These are phyloP conservation scores for Bipolaris oryzae DNA, from an alignment of 2,329 filamentous ascomycete species.

Conservation along the genomic window DNA sequence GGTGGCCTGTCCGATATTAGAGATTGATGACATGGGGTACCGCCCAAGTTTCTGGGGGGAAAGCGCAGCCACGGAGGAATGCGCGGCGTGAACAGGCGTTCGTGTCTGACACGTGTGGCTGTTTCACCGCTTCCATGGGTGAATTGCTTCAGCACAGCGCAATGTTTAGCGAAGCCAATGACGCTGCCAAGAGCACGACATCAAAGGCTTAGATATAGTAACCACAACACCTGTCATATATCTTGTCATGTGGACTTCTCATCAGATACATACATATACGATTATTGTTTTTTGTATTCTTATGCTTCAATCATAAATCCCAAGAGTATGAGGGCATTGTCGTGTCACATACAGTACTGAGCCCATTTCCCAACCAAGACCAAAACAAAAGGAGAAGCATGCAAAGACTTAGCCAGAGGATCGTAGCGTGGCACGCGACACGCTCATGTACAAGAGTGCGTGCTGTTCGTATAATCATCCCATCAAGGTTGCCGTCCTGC, in stretches of 20 bases:
- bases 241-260: not conserved
- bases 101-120: conserved; percentile 24
- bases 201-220: not conserved
- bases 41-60: not conserved
- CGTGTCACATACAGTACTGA: not conserved
- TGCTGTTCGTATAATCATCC: conserved; percentile 31
- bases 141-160: conserved; percentile 12
- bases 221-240: not conserved
- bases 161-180: conserved; percentile 14
- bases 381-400: not conserved
- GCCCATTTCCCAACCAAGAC: not conserved
- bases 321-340: not conserved
- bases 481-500: conserved; percentile 24
- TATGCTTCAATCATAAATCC: not conserved
- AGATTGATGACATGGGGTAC: conserved; percentile 21
- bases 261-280: not conserved
- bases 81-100: conserved; percentile 29
- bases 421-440: conserved; percentile 30
- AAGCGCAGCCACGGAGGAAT: not conserved
- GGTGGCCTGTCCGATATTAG: conserved; percentile 18
- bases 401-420: not conserved
- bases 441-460: conserved; percentile 33
- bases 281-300: not conserved
- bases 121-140: conserved; percentile 22
- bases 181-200: conserved; percentile 12